phyloP scores from a whole-genome alignment of 169 alveolate species.

The Plasmodium gallinaceum region DNA sequence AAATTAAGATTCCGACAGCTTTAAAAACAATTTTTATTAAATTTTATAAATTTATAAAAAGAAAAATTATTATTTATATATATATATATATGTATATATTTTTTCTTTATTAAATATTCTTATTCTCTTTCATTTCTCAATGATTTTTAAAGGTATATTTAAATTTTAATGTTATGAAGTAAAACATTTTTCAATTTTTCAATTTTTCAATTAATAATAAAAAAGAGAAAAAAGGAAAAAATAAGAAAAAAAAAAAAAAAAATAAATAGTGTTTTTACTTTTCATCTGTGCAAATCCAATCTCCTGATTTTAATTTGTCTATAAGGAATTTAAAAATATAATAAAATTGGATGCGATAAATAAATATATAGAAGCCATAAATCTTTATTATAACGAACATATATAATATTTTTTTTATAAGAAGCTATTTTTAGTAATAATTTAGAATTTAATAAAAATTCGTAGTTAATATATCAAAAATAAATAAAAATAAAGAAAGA shows the following conservation, averaged over 20 bases:
- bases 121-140: background rate
- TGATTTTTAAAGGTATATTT: background rate
- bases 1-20: slow-evolving; percentile 87
- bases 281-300: slow-evolving; percentile 74
- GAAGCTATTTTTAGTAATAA: no score
- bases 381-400: background rate
- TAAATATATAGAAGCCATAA: background rate
- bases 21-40: slow-evolving; percentile 28
- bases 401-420: background rate
- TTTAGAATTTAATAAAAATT: no score
- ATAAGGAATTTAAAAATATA: slow-evolving; percentile 4
- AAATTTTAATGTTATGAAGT: background rate
- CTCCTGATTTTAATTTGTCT: slow-evolving; percentile 51
- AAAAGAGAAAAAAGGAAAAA: no score
- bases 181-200: background rate
- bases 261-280: slow-evolving; percentile 29
- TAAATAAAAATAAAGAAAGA: no score
- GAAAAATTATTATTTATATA: background rate
- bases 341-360: background rate
- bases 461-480: no score
- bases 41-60: slow-evolving; percentile 3
- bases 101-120: background rate
- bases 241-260: background rate
- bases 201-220: no score
- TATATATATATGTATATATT: slow-evolving; percentile 10